Evolutionary conservation across 2,329 filamentous ascomycete genomes (phyloP), one percentile per base, ranked within the genome.

Genomic region (Aspergillus persii): DNA sequence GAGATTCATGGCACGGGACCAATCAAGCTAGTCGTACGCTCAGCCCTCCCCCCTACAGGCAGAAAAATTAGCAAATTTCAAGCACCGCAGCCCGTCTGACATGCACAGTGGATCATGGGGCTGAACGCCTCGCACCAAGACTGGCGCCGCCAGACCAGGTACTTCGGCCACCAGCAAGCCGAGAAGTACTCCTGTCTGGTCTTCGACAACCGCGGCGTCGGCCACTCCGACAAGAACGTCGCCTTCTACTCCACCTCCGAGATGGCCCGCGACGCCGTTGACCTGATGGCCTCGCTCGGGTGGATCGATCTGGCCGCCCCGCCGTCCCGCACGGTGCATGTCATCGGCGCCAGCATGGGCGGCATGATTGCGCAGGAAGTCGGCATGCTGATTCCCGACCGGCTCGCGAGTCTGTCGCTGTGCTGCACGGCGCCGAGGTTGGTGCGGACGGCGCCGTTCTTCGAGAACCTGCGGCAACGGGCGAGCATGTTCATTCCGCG

Each of bases 321-420:
- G 18, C 50, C 70, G 59, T 51, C 80, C 67, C 77, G 81, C 79
- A 72, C 84, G 54, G 66, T 89, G 12, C 87, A 96, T 77, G 73
- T 96, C 54, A 80, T 90, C 36, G 92, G 92, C 57, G 86, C 94
- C 64, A 91, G 88, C 60, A 90, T 96, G 84, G 92, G 92, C 63
- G 92, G 92, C 69, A 96, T 96, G 92, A 94, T 96, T 68, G 86
- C 90, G 2, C 92, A 96, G 75, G 92, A 96, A 77, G 70, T 96
- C 3, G 84, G 56, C 5, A 67, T 71, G 59, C 62, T 73, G 4
- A 68, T 73, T 39, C 70, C 71, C 3, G 62, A 76, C 11, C 79
- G 83, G 50, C 71, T 90, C 55, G 76, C 78, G 27, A 84, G 82
- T 15, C 76, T 91, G 18, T 82, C 77, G 36, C 80, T 91, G 3